Conservation (phyloP, 805 yeast genomes). For the Zygosaccharomyces bisporus region DNA sequence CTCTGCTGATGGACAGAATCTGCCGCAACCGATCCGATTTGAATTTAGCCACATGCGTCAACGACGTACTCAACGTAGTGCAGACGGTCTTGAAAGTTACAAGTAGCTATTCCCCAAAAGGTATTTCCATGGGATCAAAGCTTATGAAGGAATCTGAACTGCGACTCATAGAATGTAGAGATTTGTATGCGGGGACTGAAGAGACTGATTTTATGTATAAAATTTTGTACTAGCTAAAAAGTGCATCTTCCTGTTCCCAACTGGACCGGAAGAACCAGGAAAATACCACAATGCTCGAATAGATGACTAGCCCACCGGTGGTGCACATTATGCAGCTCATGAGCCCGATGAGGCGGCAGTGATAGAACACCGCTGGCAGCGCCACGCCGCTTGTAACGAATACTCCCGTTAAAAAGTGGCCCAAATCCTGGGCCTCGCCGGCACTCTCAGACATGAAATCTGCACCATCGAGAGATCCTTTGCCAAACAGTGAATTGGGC, state of each 20-base stretch:
- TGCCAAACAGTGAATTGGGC: conserved; percentile 59
- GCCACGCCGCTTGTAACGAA: conserved; percentile 71
- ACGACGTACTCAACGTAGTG: conserved; percentile 34
- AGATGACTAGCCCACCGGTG: conserved; percentile 79
- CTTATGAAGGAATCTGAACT: conserved; percentile 71
- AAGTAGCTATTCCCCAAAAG: conserved; percentile 19
- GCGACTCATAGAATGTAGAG: conserved; percentile 58
- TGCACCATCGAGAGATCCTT: conserved; percentile 42
- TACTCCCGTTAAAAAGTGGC: conserved; percentile 74
- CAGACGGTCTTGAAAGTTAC: conserved; percentile 32
- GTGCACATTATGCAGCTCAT: conserved; percentile 75
- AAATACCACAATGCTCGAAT: conserved; percentile 77
- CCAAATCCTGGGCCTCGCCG: conserved; percentile 60
- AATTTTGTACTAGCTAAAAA: conserved; percentile 29
- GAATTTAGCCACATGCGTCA: conserved; percentile 25
- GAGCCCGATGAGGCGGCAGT: conserved; percentile 64
- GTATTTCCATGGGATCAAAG: conserved; percentile 46
- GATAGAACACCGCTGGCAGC: conserved; percentile 73
- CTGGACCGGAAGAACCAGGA: conserved; percentile 59
- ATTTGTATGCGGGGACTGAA: conserved; percentile 23
- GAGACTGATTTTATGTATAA: conserved; percentile 16
- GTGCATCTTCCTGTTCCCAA: conserved; percentile 42
- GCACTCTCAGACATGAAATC: conserved; percentile 61
- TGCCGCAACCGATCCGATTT: conserved; percentile 22
- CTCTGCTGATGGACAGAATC: conserved; percentile 56